These are phyloP conservation scores for Kuraishia cidri DNA, from an alignment of 805 yeast genomes.

Conservation along the genomic window DNA sequence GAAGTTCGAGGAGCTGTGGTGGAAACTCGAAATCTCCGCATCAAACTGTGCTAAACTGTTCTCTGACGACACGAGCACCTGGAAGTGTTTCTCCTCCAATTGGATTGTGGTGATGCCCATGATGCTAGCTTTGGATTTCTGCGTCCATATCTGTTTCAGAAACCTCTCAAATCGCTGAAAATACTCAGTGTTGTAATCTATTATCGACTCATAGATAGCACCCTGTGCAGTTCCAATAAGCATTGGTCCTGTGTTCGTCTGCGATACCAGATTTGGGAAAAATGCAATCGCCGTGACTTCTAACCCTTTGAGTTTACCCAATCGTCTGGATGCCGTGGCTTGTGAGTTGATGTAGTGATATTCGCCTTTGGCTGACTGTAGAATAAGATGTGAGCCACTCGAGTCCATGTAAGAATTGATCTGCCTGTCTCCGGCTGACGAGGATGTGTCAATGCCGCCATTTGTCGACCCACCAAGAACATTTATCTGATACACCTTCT, in stretches of 20 bases:
- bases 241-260: conserved; percentile 30
- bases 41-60: neutral
- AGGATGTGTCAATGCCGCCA: conserved; percentile 11
- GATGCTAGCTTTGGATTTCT: neutral
- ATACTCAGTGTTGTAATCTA: conserved; percentile 35
- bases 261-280: conserved; percentile 14
- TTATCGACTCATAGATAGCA: conserved; percentile 31
- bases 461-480: conserved; percentile 16
- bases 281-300: conserved; percentile 33
- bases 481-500: conserved; percentile 36
- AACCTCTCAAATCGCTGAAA: conserved; percentile 29
- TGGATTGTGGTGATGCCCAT: conserved; percentile 3
- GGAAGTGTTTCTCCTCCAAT: neutral
- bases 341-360: conserved; percentile 37
- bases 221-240: conserved; percentile 43
- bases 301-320: conserved; percentile 38
- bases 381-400: conserved; percentile 40
- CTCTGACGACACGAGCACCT: conserved; percentile 1
- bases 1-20: conserved; percentile 6
- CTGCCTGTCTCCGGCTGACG: conserved; percentile 10
- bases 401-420: conserved; percentile 45
- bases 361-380: conserved; percentile 35
- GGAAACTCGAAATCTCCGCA: conserved; percentile 2
- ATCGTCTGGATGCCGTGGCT: conserved; percentile 27
- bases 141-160: conserved; percentile 30